A percentile compares a stretch with the other conserved stretches of the same genome.
Conservation (phyloP, 2,329 filamentous ascomycete species). For the Laburnicola sp. region DNA sequence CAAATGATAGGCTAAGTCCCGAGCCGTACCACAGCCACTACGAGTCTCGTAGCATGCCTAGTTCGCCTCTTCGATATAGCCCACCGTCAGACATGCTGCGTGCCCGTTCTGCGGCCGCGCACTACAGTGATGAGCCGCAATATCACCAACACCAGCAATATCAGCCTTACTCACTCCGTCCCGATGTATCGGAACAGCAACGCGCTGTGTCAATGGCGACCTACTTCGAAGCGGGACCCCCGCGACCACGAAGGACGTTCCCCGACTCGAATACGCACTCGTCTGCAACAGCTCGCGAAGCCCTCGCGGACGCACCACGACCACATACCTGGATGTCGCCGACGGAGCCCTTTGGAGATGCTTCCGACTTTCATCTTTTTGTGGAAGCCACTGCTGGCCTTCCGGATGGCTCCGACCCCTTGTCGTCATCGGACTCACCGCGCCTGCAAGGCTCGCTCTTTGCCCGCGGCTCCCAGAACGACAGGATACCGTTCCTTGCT, state of each 20-base stretch:
- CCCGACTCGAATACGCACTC: constrained; percentile 24
- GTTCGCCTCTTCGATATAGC: constrained; percentile 29
- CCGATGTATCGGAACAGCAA: constrained; percentile 10
- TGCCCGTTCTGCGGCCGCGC: constrained; percentile 26
- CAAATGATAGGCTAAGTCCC: constrained; percentile 25
- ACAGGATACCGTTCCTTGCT: constrained; percentile 29
- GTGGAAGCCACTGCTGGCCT: constrained; percentile 45
- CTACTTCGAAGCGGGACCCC: constrained; percentile 26
- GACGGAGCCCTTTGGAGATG: constrained; percentile 40
- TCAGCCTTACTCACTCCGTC: constrained; percentile 17
- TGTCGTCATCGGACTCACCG: constrained; percentile 36
- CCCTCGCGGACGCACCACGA: constrained; percentile 25
- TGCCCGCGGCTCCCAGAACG: constrained; percentile 31
- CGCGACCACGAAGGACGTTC: constrained; percentile 31
- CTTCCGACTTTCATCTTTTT: constrained; percentile 45
- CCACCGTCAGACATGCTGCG: constrained; percentile 18
- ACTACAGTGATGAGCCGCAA: constrained; percentile 17
- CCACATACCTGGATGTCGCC: constrained; percentile 42
- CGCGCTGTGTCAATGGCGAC: constrained; percentile 23
- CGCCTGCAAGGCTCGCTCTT: constrained; percentile 42
- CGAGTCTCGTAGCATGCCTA: constrained; percentile 40
- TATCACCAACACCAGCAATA: constrained; percentile 6
- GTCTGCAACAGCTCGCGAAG: constrained; percentile 24
- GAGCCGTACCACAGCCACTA: constrained; percentile 27
- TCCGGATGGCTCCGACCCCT: constrained; percentile 32